Evolutionary conservation across 805 yeast genomes (phyloP), one percentile per base, ranked within the genome.

Genomic region (Crinitomyces ghanaensis): DNA sequence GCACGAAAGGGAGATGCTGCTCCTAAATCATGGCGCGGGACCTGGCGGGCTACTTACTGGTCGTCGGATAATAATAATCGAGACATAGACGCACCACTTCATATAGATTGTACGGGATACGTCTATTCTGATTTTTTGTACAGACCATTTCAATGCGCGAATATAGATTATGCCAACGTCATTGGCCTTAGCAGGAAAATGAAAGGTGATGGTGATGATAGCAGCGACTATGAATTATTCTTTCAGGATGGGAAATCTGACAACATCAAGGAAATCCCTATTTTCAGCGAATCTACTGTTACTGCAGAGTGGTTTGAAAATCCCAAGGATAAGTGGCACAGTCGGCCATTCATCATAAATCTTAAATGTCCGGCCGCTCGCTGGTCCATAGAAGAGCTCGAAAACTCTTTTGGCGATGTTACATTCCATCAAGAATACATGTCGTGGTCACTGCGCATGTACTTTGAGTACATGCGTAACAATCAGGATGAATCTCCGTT

Each of bases 341-440:
- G 65, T 34, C 56, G 57, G 33, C 95, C 95, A 1, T 84, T 85
- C 49, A 75, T 79, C 3, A 50, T 77, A 13, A 60, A 62, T 48
- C 41, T 46, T 46, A 6, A 43, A 38, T 34, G 43, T 31, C 27
- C 40, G 31, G 46, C 79, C 79, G 93, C 88, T 78, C 5, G 53
- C 2, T 80, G 93, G 93, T 59, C 64, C 6, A 50, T 77, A 13
- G 56, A 59, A 1, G 50, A 56, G 13, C 58, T 85, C 18, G 54
- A 64, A 4, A 40, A 54, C 2, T 51, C 76, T 33, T 83, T 77
- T 42, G 72, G 83, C 2, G 53, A 66, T 15, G 22, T 28, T 23
- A 75, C 69, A 2, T 86, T 86, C 56, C 69, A 88, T 35, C 94
- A 85, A 54, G 96, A 86, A 56, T 72, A 81, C 19, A 88, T 83